Evolutionary conservation across 2,329 filamentous ascomycete species (phyloP), one percentile per base, ranked within the genome.

Genomic region (Colletotrichum tropicale): DNA sequence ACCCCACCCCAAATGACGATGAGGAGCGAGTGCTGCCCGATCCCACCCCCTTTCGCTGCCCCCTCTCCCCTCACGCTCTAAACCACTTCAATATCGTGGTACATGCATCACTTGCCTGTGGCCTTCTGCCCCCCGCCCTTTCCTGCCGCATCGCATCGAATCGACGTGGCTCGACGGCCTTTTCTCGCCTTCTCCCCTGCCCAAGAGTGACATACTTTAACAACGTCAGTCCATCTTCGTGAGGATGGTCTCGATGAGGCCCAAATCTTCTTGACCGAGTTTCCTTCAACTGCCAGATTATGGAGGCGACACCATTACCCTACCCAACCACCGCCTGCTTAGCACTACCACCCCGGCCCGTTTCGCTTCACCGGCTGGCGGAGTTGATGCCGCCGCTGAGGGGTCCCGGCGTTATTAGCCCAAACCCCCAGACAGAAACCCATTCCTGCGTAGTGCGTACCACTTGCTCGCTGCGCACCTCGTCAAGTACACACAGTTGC

Each of bases 351-450:
- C 65, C 73, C 70, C 58, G 64, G 73, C 58, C 43, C 70, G 70
- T 60, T 74, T 76, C 65, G 74, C 74, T 69, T 76, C 74, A 76
- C 74, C 74, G 74, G 74, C 70, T 74, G 74, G 74, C 74, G 74
- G 74, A 76, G 74, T 74, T 26, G 73, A 76, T 69, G 74, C 74
- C 70, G 74, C 64, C 74, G 64, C 64, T 56, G 70, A 76, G 74
- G 43, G 70, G 74, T 36, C 73, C 74, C 62, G 74, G 74, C 74
- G 74, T 38, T 34, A 26, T 21, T 76, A 65, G 70, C 70, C 48
- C 56, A 48, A 43, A 68, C 48, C n/a, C n/a, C 52, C 55, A 52
- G 36, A 61, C 30, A 32, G 30, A 62, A 62, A 32, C 26, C 56
- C 56, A 60, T 18, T n/a, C 56, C 21, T 30, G 28, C 24, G 43